Evolutionary conservation across 2,329 filamentous ascomycete genomes (phyloP).

Genomic region (Leptographium radiaticola): DNA sequence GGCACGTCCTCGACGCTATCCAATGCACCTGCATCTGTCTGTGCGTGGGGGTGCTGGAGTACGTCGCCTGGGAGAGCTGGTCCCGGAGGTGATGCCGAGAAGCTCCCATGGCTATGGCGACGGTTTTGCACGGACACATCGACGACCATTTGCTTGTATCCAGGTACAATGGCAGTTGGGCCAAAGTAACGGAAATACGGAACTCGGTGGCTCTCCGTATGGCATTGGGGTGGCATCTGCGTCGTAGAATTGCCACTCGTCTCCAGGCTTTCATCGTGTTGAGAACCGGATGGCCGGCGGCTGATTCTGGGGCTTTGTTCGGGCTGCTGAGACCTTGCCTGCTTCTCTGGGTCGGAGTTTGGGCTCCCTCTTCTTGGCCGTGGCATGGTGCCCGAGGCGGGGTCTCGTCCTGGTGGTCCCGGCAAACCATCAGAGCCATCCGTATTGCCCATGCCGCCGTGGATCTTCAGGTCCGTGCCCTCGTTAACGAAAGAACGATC

Average conservation of each 20-base stretch:
- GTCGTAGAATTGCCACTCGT: slow-evolving; percentile 8
- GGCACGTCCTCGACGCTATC: slow-evolving; percentile 44
- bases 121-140: slow-evolving; percentile 50
- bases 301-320: background rate
- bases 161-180: slow-evolving; percentile 79
- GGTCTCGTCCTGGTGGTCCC: background rate
- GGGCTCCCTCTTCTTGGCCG: background rate
- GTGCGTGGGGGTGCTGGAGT: slow-evolving; percentile 14
- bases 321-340: background rate
- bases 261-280: background rate
- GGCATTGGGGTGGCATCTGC: background rate
- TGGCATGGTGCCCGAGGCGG: background rate
- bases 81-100: slow-evolving; percentile 38
- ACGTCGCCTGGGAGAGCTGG: slow-evolving; percentile 17
- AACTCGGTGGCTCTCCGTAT: slow-evolving; percentile 46
- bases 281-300: background rate
- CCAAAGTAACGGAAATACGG: slow-evolving; percentile 89
- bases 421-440: background rate
- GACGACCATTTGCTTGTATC: slow-evolving; percentile 86
- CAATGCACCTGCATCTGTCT: slow-evolving; percentile 19
- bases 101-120: slow-evolving; percentile 45
- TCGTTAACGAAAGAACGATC: background rate
- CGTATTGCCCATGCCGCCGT: background rate
- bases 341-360: background rate
- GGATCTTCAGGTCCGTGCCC: background rate